phyloP scores from a whole-genome alignment of 1,284 basidiomycete species.

The Heterobasidion occidentale region DNA sequence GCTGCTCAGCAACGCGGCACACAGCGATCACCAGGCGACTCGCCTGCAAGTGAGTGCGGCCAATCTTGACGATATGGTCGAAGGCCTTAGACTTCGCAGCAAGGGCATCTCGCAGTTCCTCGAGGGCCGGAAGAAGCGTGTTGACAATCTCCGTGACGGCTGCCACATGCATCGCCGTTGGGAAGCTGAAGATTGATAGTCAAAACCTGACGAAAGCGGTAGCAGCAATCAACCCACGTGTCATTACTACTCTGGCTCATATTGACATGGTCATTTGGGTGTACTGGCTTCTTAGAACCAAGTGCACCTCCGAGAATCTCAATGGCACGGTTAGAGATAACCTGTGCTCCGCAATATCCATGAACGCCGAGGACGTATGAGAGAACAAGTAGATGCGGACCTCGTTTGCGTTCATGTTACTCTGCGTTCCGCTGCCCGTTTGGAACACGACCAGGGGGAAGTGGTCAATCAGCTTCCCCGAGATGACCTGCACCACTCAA shows the following conservation, averaged over 20 bases:
- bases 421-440: conserved; percentile 98
- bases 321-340: conserved; percentile 98
- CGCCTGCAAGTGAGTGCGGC: conserved; percentile 92
- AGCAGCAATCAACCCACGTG: conserved; percentile 52
- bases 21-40: conserved; percentile 1
- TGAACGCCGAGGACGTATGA: not conserved
- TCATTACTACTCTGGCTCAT: conserved; percentile 99
- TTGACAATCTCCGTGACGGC: conserved; percentile 86
- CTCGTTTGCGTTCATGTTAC: conserved; percentile 99
- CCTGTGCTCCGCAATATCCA: conserved; percentile 35
- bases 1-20: not conserved
- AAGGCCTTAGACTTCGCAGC: conserved; percentile 79
- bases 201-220: not conserved
- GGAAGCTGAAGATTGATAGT: conserved; percentile 58
- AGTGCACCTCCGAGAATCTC: conserved; percentile 94
- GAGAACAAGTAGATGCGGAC: conserved; percentile 24
- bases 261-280: conserved; percentile 99
- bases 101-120: conserved; percentile 78
- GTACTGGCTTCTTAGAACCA: conserved; percentile 95
- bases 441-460: conserved; percentile 99
- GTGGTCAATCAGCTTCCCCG: conserved; percentile 89
- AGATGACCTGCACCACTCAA: conserved; percentile 66
- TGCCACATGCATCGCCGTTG: conserved; percentile 98
- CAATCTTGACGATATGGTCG: conserved; percentile 95
- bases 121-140: conserved; percentile 81